Evolutionary conservation across 352 stramenopile species (phyloP).

Genomic region (Globisporangium echinulatum): DNA sequence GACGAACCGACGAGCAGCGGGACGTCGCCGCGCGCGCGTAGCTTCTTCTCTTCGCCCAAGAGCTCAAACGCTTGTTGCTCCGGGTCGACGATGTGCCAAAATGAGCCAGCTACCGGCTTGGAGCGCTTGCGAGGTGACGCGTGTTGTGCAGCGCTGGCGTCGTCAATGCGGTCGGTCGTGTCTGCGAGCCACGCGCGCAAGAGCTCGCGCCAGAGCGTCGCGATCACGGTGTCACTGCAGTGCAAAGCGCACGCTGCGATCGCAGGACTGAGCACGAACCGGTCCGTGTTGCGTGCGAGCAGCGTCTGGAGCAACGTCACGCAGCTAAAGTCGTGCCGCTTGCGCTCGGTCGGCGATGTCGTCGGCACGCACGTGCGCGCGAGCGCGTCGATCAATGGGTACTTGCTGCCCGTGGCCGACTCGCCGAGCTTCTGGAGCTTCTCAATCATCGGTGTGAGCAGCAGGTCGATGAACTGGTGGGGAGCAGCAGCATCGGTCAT

Average conservation of each 20-base stretch:
- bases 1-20: too few species aligned
- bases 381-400: constrained; percentile 65
- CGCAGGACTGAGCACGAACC: constrained; percentile 67
- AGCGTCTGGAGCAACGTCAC: constrained; percentile 67
- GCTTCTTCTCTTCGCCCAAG: constrained; percentile 37
- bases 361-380: constrained; percentile 25
- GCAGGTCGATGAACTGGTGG: constrained; percentile 38
- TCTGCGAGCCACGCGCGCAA: constrained; percentile 15
- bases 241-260: constrained; percentile 54
- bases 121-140: neutral
- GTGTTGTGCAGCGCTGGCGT: too few species aligned
- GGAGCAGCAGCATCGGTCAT: neutral
- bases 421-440: constrained; percentile 64
- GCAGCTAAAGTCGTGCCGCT: constrained; percentile 60
- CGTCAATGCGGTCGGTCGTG: neutral
- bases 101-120: neutral
- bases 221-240: constrained; percentile 50
- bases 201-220: constrained; percentile 38
- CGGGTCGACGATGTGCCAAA: constrained; percentile 35
- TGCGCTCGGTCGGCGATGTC: constrained; percentile 3
- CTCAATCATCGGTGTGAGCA: constrained; percentile 64
- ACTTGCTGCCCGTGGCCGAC: constrained; percentile 47
- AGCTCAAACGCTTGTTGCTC: constrained; percentile 49
- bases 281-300: constrained; percentile 68
- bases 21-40: constrained; percentile 11